Evolutionary conservation across 352 stramenopile species (phyloP).

Genomic region (Globisporangium spiculum): DNA sequence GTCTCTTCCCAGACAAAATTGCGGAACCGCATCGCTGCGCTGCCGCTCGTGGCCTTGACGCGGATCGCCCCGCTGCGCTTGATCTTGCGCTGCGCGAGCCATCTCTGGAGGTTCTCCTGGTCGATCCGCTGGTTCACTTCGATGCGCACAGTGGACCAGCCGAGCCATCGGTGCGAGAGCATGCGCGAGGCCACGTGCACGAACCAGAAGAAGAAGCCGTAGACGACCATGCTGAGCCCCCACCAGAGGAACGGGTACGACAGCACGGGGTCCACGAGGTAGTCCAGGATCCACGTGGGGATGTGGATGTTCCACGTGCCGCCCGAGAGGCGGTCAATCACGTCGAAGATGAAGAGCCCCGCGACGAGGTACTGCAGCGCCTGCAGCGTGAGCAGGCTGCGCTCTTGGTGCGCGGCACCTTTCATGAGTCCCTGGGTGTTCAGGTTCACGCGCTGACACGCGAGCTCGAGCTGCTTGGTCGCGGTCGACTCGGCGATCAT

Average conservation of each 20-base stretch:
- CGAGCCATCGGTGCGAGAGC: conserved; percentile 64
- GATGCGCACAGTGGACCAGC: conserved; percentile 84
- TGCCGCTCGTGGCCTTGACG: conserved; percentile 55
- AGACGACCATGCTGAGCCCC: conserved; percentile 86
- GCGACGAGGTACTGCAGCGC: conserved; percentile 92
- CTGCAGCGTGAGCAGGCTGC: conserved; percentile 72
- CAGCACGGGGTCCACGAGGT: conserved; percentile 45
- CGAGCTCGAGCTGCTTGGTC: conserved; percentile 88
- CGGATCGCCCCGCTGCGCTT: conserved; percentile 23
- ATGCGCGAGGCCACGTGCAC: conserved; percentile 47
- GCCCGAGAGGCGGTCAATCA: conserved; percentile 94
- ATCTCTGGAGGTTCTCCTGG: conserved; percentile 24
- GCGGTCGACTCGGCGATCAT: conserved; percentile 91
- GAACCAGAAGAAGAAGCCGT: conserved; percentile 47
- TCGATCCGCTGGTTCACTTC: conserved; percentile 53
- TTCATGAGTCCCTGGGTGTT: conserved; percentile 88
- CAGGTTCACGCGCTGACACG: conserved; percentile 86
- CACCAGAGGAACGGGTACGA: conserved; percentile 81
- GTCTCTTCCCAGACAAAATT: conserved; percentile 89
- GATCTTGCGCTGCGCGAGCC: conserved; percentile 28
- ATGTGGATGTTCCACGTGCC: conserved; percentile 90
- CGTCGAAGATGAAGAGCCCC: conserved; percentile 92
- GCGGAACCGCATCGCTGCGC: conserved; percentile 73
- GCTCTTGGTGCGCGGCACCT: conserved; percentile 67
- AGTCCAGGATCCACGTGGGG: conserved; percentile 56